These are phyloP conservation scores for Malbranchea cinnamomea DNA, from an alignment of 2,329 filamentous ascomycete species.

Conservation along the genomic window DNA sequence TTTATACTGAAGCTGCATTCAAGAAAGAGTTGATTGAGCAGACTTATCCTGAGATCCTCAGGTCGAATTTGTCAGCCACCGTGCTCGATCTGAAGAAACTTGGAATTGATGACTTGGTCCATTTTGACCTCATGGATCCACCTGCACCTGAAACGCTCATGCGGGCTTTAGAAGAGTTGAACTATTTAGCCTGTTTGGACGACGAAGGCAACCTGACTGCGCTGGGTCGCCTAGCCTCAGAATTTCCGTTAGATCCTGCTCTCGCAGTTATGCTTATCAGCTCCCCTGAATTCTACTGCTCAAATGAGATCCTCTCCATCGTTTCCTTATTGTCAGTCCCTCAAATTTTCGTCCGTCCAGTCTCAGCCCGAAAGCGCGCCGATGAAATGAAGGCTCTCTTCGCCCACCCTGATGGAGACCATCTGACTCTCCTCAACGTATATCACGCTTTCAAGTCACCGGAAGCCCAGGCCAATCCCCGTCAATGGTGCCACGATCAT, in stretches of 20 bases:
- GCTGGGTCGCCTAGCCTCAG: conserved; percentile 74
- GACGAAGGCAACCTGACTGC: conserved; percentile 87
- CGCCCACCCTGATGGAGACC: conserved; percentile 83
- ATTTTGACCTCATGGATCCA: conserved; percentile 98
- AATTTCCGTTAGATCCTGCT: conserved; percentile 87
- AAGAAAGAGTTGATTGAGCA: conserved; percentile 97
- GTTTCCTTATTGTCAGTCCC: conserved; percentile 88
- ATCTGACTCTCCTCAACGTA: conserved; percentile 89
- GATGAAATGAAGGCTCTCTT: conserved; percentile 97
- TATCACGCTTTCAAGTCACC: conserved; percentile 91
- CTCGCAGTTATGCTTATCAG: conserved; percentile 96
- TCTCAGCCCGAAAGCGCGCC: conserved; percentile 70
- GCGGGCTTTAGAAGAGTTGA: conserved; percentile 92
- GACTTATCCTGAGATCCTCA: conserved; percentile 88
- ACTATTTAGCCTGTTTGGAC: conserved; percentile 90
- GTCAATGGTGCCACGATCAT: conserved; percentile 94
- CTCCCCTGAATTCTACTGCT: conserved; percentile 96
- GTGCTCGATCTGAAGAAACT: conserved; percentile 96
- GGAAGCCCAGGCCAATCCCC: conserved; percentile 54
- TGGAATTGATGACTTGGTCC: conserved; percentile 84
- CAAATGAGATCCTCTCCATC: conserved; percentile 92
- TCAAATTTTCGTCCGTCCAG: conserved; percentile 81
- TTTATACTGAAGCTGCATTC: conserved; percentile 91
- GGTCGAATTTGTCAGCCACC: conserved; percentile 87
- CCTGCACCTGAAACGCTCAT: conserved; percentile 96